Evolutionary conservation across 805 yeast genomes (phyloP).

Genomic region (Clavispora fructus): DNA sequence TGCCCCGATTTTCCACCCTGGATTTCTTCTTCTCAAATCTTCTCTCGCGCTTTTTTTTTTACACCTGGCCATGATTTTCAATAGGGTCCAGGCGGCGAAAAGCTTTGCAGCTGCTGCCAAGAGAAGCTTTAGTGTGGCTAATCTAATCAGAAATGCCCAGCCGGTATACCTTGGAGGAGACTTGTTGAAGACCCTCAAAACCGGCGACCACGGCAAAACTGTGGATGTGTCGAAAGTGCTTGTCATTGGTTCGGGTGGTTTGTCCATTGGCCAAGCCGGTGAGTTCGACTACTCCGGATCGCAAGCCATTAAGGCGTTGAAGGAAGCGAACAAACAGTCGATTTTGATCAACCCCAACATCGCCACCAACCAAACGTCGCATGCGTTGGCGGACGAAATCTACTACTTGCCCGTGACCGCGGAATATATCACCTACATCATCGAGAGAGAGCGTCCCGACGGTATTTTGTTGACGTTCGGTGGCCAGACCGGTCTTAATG

Average conservation of each 20-base stretch:
- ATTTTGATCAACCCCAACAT: constrained; percentile 92
- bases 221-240: constrained; percentile 86
- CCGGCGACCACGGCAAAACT: constrained; percentile 56
- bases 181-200: constrained; percentile 50
- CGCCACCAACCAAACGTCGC: constrained; percentile 95
- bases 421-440: constrained; percentile 90
- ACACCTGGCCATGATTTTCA: constrained; percentile 3
- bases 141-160: constrained; percentile 1
- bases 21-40: background rate
- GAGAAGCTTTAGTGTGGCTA: background rate
- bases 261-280: constrained; percentile 98
- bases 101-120: background rate
- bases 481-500: constrained; percentile 96
- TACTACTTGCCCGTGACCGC: constrained; percentile 96
- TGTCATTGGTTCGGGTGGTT: constrained; percentile 95
- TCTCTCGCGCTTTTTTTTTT: background rate
- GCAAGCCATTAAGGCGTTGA: constrained; percentile 95
- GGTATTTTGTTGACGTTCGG: constrained; percentile 95
- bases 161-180: constrained; percentile 59
- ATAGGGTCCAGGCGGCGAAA: constrained; percentile 6
- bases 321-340: constrained; percentile 80
- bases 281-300: constrained; percentile 99
- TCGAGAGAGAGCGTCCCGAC: constrained; percentile 94
- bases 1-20: constrained; percentile 1
- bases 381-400: constrained; percentile 90